Base-by-base conservation (phyloP, 345 rosid species). In the Ricinus communis region DNA sequence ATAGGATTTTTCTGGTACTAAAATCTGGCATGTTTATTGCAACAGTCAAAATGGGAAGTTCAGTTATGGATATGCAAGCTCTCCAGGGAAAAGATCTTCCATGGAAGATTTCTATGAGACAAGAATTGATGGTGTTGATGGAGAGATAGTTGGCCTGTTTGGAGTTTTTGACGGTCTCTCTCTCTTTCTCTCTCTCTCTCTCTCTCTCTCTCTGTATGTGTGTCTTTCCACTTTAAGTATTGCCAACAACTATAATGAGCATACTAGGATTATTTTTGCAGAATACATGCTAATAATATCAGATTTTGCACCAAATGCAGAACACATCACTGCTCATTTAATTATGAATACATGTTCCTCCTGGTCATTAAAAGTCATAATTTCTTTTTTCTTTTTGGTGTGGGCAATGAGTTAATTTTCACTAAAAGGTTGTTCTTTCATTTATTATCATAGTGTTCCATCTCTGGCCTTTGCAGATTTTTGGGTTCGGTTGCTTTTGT, bases 101-200 rank as follows among this genome's bases (percentile, higher is more conserved):
- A 96, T 96, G 99, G 99, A 96, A 82, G 99, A 96, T 73, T 96
- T 93, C 57, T 93, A 93, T 49, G 99, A 96, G 79, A 91, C 98
- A 60, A 85, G 98, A 78, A 93, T 96, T 49, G 96, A 89, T 78
- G 96, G 90, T 56, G 91, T 96, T 73, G 86, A 88, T 19, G 99
- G 97, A 52, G 92, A 93, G 79, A 93, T 93, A 64, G 96, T 96
- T 79, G 99, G 97, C 41, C 90, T 93, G 4, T 96, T 96, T 86
- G 99, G 98, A 71, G 99, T 96, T 78, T 96, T 96, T 82, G 99
- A 96, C 72, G 99, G 99, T 96, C 79, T 64, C 8, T 71, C 54
- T 72, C 75, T 83, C 61, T 73, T 43, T 62, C 68, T 58, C 43
- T 46, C 73, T 27, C 60, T 63, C 13, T 43, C 1, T 19, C 10